A percentile compares a stretch with the other conserved stretches of the same genome.
These are phyloP conservation scores for Medicago truncatula DNA, from an alignment of 306 rosid genomes.

Conservation along the genomic window MtrunA17r5.0-ANR NC_053045.1:58989001-58989500, in stretches of 20 bases:
- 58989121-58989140: conserved; percentile 19
- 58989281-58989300: conserved; percentile 87
- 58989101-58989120: conserved; percentile 18
- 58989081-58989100: conserved; percentile 13
- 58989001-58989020: conserved; percentile 91
- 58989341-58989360: conserved; percentile 55
- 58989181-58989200: conserved; percentile 91
- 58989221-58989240: conserved; percentile 92
- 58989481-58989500: conserved; percentile 17
- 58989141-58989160: conserved; percentile 35
- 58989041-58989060: conserved; percentile 12
- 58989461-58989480: conserved; percentile 23
- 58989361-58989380: conserved; percentile 93
- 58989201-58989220: conserved; percentile 78
- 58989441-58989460: conserved; percentile 4
- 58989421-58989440: conserved; percentile 13
- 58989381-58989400: conserved; percentile 61
- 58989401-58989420: conserved; percentile 33
- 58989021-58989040: conserved; percentile 61
- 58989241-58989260: conserved; percentile 80
- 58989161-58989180: conserved; percentile 20
- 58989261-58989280: conserved; percentile 96
- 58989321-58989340: conserved; percentile 77
- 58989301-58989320: conserved; percentile 79
- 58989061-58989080: conserved; percentile 21